A percentile compares a stretch with the other conserved stretches of the same genome.
Evolutionary conservation across 306 rosid species (phyloP).

Genomic region (Quercus robur): DNA sequence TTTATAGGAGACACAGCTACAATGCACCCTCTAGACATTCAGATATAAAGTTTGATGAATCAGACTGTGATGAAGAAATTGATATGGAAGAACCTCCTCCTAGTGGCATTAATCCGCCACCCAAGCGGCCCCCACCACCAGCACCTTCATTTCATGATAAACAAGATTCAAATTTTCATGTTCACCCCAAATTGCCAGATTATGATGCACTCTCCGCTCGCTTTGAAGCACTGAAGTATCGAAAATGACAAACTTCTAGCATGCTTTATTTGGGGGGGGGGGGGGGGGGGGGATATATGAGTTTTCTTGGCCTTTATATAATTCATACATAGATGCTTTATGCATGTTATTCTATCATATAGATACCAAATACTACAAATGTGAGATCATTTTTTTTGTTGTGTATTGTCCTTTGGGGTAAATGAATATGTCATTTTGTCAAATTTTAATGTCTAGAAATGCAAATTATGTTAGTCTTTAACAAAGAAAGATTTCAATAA

Average conservation of each 20-base stretch:
- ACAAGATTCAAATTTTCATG: constrained; percentile 32
- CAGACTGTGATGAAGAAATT: constrained; percentile 73
- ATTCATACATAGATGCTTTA: constrained; percentile 12
- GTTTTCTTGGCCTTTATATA: constrained; percentile 7
- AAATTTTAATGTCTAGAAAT: background rate
- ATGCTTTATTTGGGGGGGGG: too few species aligned
- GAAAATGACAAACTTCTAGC: constrained; percentile 37
- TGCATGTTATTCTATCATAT: constrained; percentile 15
- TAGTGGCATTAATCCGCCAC: constrained; percentile 33
- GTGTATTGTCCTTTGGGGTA: background rate
- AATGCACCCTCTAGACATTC: constrained; percentile 54
- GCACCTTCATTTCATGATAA: constrained; percentile 40
- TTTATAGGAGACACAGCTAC: constrained; percentile 69
- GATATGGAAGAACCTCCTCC: constrained; percentile 47
- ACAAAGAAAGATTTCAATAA: background rate
- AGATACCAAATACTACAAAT: constrained; percentile 6
- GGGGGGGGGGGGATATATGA: background rate
- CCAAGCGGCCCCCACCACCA: constrained; percentile 56
- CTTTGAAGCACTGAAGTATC: constrained; percentile 78
- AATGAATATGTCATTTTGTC: background rate
- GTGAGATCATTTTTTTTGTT: background rate
- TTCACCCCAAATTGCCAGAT: constrained; percentile 92
- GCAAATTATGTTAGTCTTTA: background rate
- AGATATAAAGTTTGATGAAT: constrained; percentile 77
- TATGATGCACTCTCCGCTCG: constrained; percentile 83